Base-by-base conservation (phyloP, 2,329 filamentous ascomycete genomes). In the Xylaria sp. region DNA sequence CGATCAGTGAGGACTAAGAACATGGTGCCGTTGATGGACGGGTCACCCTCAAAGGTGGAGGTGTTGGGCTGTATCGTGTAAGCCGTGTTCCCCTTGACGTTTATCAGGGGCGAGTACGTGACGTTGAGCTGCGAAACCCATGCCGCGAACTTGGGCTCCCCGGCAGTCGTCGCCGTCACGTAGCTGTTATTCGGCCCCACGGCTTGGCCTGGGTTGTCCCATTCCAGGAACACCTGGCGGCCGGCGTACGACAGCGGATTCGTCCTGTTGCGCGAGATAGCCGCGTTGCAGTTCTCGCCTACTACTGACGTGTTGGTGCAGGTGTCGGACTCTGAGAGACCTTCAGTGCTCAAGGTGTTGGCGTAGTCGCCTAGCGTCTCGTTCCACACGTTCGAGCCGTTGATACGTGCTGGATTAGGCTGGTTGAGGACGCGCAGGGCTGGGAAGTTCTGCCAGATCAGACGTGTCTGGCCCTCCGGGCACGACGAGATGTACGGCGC, bases 381-480 rank as follows among this genome's bases (percentile, higher is more conserved):
- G 73, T 90, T 90, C 72, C 82, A 84, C 1, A 84, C 86, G 6
- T 88, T 80, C 3, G 90, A 88, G 16, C 88, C 88, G 64, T 92
- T 88, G 77, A 89, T 83, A 29, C 91, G 88, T 68, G 88, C 89
- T 25, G 90, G 86, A 79, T 94, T 95, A 2, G 93, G 90, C 77
- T 95, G 90, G 81, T 95, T 94, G 35, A 91, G 82, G 59, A 96
- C 84, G 73, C 86, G 84, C 18, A 96, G 82, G 0, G 87, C 85
- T 0, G 93, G 93, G 82, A 93, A 94, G 82, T 97, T 97, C 78
- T 95, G 91, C 93, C 93, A 97, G 27, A 89, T 86, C 35, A 97
- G 83, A 6, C 92, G 88, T 0, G 92, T 95, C 73, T 91, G 89
- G 78, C 91, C 88, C 51, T 81, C 82, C 0, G 93, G 93, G 79